Evolutionary conservation across 108 stramenopile genomes (phyloP).

Genomic region (Schizochytrium sp.): DNA sequence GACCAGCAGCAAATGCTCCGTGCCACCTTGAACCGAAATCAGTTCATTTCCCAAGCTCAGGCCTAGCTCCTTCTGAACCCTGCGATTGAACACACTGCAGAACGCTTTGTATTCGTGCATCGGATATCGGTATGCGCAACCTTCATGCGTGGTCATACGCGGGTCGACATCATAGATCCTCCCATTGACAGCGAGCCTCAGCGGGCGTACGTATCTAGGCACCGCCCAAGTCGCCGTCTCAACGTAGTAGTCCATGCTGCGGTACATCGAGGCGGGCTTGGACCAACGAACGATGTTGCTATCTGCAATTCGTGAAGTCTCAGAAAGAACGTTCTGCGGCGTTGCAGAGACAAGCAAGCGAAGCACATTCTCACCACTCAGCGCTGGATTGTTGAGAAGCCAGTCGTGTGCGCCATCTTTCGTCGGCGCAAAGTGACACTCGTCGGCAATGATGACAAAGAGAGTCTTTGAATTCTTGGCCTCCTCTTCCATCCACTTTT

Average conservation of each 20-base stretch:
- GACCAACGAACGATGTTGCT: not conserved
- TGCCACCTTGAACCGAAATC: no score
- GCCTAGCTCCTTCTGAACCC: not conserved
- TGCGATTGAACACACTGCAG: not conserved
- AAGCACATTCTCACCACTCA: not conserved
- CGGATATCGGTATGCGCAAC: not conserved
- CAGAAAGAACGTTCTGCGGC: not conserved
- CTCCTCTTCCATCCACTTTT: not conserved
- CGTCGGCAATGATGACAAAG: not conserved
- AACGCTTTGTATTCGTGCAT: not conserved
- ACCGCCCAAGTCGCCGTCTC: not conserved
- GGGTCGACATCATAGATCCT: not conserved
- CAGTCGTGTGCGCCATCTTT: not conserved
- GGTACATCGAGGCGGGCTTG: not conserved
- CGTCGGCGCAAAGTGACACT: not conserved
- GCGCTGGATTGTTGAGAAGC: not conserved
- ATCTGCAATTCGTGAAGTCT: not conserved
- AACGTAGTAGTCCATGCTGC: not conserved
- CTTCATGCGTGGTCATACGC: not conserved
- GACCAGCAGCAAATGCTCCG: no score
- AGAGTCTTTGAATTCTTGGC: not conserved
- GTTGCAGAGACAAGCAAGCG: not conserved
- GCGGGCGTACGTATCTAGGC: not conserved
- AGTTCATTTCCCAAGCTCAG: no score
- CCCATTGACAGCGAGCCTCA: not conserved